These are phyloP conservation scores for Jaltomata sinuosa DNA, from an alignment of 257 asterid genomes.

Conservation along the genomic window DNA sequence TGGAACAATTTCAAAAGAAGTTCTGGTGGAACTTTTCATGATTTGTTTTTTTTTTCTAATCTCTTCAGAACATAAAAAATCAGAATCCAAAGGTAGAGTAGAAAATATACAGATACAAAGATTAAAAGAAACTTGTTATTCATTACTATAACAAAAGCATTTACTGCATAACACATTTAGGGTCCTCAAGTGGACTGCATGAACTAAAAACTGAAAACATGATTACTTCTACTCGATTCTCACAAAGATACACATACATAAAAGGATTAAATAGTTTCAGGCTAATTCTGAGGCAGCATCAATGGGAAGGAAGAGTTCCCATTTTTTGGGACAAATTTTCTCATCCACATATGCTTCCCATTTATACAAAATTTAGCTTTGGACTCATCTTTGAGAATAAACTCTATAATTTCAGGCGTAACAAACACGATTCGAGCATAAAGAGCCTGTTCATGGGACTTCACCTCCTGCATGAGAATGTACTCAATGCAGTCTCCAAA, in stretches of 20 bases:
- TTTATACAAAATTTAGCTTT: slow-evolving; percentile 42
- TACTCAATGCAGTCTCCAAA: slow-evolving; percentile 47
- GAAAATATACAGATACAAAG: neutral
- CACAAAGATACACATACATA: neutral
- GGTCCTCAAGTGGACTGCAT: neutral
- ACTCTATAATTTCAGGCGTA: slow-evolving; percentile 5
- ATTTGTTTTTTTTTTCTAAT: neutral
- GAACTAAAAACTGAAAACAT: neutral
- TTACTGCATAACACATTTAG: neutral
- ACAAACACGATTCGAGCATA: slow-evolving; percentile 42
- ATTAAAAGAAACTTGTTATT: neutral
- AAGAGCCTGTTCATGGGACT: slow-evolving; percentile 34
- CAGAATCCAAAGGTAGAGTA: no score
- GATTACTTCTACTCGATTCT: neutral
- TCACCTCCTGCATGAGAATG: slow-evolving; percentile 44
- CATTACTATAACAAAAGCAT: neutral
- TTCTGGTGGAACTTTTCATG: neutral
- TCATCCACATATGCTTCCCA: neutral
- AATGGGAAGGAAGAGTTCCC: neutral
- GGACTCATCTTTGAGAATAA: slow-evolving; percentile 33
- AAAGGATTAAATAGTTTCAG: neutral
- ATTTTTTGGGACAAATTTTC: neutral
- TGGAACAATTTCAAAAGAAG: neutral
- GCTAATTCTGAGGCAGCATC: neutral
- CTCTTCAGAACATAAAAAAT: neutral